Percentiles rank a stretch among this genome's conserved stretches.
These are phyloP conservation scores for Keqinozyma sinolaborantium DNA, from an alignment of 1,139 yeast genomes.

Conservation along the genomic window DNA sequence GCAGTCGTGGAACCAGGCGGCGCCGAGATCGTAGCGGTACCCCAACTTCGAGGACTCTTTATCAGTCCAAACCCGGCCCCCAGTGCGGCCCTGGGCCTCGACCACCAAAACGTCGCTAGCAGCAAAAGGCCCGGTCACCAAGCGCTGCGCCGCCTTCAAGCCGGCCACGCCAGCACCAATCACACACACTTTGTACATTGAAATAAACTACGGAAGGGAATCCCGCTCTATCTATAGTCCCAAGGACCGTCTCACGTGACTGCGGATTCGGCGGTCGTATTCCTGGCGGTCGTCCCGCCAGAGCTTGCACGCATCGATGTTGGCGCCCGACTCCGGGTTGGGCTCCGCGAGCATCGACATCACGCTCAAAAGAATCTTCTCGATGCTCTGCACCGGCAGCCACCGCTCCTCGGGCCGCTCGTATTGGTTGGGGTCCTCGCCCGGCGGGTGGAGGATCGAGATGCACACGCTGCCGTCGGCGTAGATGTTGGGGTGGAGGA, in stretches of 20 bases:
- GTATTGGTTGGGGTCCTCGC: constrained; percentile 94
- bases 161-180: constrained; percentile 89
- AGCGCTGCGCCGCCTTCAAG: constrained; percentile 66
- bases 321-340: constrained; percentile 94
- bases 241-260: constrained; percentile 63
- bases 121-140: constrained; percentile 27
- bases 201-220: not conserved
- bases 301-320: constrained; percentile 91
- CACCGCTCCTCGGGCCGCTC: constrained; percentile 95
- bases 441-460: constrained; percentile 91
- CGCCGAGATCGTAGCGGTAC: constrained; percentile 67
- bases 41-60: constrained; percentile 28
- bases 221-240: constrained; percentile 39
- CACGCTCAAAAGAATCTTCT: constrained; percentile 87
- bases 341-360: constrained; percentile 98
- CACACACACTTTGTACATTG: constrained; percentile 18
- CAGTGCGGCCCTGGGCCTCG: constrained; percentile 50
- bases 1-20: constrained; percentile 88
- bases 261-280: constrained; percentile 61
- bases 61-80: constrained; percentile 45
- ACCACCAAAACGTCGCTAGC: constrained; percentile 34
- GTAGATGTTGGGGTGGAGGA: constrained; percentile 90
- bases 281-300: constrained; percentile 82
- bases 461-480: constrained; percentile 95
- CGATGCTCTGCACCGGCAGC: constrained; percentile 97